Percentiles rank a stretch among this genome's conserved stretches.
These are phyloP conservation scores for Vigna nakashimae DNA, from an alignment of 306 rosid species.

Conservation along the genomic window DNA sequence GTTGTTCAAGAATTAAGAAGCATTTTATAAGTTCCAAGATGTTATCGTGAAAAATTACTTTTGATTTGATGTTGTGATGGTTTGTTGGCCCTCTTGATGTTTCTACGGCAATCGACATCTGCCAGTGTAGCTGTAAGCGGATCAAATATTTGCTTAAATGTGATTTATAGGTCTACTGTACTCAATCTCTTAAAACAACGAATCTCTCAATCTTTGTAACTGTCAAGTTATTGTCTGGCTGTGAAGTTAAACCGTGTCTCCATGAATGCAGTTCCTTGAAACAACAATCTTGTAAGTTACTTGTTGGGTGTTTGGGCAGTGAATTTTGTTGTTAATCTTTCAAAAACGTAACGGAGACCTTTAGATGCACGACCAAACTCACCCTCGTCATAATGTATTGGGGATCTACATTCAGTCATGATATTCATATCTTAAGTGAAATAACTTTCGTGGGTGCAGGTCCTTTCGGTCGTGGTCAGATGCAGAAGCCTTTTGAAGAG, in stretches of 20 bases:
- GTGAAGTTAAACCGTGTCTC: constrained; percentile 10
- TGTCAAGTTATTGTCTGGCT: neutral
- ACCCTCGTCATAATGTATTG: neutral
- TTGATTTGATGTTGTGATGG: neutral
- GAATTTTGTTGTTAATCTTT: neutral
- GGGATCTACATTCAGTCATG: constrained; percentile 1
- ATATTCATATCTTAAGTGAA: constrained; percentile 9
- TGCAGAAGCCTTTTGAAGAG: constrained; percentile 98
- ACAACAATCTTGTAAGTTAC: neutral
- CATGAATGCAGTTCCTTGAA: constrained; percentile 1
- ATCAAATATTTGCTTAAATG: constrained; percentile 5
- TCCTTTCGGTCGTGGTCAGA: constrained; percentile 94
- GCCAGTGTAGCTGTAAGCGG: neutral
- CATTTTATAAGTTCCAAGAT: neutral
- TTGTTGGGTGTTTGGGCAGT: neutral
- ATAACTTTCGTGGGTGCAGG: constrained; percentile 60
- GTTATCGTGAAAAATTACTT: neutral
- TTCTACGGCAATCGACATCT: neutral
- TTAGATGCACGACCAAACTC: neutral
- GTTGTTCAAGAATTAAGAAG: constrained; percentile 2
- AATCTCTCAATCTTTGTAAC: neutral
- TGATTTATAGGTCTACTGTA: neutral
- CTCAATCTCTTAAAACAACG: constrained; percentile 2
- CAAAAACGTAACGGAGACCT: neutral
- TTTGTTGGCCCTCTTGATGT: constrained; percentile 5